Evolutionary conservation across 441 rosid genomes (phyloP), one percentile per base, ranked within the genome.

Genomic region (Euphorbia celastroides): DNA sequence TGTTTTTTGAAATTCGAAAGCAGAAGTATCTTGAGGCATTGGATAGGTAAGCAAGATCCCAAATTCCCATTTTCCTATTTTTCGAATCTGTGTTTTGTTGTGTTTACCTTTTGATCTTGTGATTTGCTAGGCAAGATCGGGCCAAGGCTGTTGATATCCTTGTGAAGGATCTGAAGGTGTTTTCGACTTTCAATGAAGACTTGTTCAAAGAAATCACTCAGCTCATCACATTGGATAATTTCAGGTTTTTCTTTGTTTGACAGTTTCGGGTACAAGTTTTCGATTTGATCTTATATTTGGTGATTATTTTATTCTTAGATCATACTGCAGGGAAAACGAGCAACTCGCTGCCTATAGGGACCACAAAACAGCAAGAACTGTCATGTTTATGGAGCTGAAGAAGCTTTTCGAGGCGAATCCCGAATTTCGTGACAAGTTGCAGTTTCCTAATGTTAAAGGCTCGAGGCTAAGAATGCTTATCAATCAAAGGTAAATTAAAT

Each of bases 371-470:
- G 84, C 87, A 22, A 77, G 89, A 75, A 26, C 77, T 60, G 60
- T 75, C 28, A 71, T 81, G 87, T 50, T 81, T 64, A 22, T 62
- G 4, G 89, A 85, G 76, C 72, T 85, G 60, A 85, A 81, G 74
- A 83, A 79, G 67, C 84, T 85, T 72, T 57, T 85, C n/a, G 85
- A 85, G 65, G 78, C 85, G 38, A 85, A 85, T 71, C 85, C 89
- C 44, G 65, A 78, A 48, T 76, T 80, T 31, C 74, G 78, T 22
- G 87, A 83, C 57, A 83, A 85, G 72, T 46, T 85, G 78, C 72
- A 57, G 31, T 78, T 83, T 57, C 89, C 89, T 38, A 64, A 38
- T 62, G 57, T 83, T 12, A 81, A 68, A 76, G 64, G 62, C 48
- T 78, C 85, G 19, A 81, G 89, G 57, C 50, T 85, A 50, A 69